Evolutionary conservation across 2,329 filamentous ascomycete genomes (phyloP).

Genomic region (Aspergillus neotritici): DNA sequence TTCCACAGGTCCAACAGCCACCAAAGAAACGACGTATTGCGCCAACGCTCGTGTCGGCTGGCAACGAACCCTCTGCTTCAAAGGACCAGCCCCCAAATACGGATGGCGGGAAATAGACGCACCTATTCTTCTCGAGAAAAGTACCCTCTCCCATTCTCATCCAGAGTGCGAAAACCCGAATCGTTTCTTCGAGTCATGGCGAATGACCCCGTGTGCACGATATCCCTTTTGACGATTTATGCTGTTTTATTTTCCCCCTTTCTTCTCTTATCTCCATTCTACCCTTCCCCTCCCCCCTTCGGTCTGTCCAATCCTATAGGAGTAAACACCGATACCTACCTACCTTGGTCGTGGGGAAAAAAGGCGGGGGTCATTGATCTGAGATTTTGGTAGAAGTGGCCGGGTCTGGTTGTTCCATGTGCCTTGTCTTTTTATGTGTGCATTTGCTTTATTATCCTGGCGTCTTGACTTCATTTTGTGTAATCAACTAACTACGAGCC

Average conservation of each 20-base stretch:
- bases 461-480: background rate
- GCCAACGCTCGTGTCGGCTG: constrained; percentile 54
- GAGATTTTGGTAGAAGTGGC: constrained; percentile 3
- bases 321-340: background rate
- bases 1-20: constrained; percentile 40
- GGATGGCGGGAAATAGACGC: constrained; percentile 13
- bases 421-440: background rate
- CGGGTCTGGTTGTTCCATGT: background rate
- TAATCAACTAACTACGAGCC: background rate
- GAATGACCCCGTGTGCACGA: constrained; percentile 1
- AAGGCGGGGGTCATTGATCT: background rate
- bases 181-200: background rate
- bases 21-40: constrained; percentile 67
- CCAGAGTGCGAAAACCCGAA: no score
- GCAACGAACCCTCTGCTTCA: constrained; percentile 13
- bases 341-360: background rate
- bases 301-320: background rate
- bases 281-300: constrained; percentile 7
- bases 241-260: constrained; percentile 2
- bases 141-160: no score
- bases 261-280: background rate
- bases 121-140: background rate
- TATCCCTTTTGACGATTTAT: constrained; percentile 19
- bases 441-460: background rate
- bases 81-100: constrained; percentile 11